Percentiles rank a stretch among this genome's conserved stretches.
These are phyloP conservation scores for Scheffersomyces coipomensis DNA, from an alignment of 805 yeast species.

Conservation along the genomic window DNA sequence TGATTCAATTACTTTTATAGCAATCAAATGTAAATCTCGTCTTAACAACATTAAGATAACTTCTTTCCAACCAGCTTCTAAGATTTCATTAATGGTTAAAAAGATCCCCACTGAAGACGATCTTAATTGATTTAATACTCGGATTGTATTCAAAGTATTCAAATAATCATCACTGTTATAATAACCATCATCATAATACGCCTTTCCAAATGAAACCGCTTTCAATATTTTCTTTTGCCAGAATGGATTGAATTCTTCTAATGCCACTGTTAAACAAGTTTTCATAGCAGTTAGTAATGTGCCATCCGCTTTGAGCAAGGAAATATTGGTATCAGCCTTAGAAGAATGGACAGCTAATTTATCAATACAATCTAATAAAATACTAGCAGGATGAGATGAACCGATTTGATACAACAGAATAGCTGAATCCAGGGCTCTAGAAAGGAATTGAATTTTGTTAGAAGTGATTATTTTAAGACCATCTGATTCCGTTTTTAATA, in stretches of 20 bases:
- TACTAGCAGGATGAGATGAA: constrained; percentile 78
- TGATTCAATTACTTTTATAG: constrained; percentile 58
- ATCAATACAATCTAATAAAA: constrained; percentile 71
- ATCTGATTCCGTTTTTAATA: constrained; percentile 56
- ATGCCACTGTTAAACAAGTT: constrained; percentile 70
- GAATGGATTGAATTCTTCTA: constrained; percentile 70
- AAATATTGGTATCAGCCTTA: constrained; percentile 75
- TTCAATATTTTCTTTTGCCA: constrained; percentile 79
- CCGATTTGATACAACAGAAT: constrained; percentile 76
- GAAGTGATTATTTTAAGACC: constrained; percentile 69
- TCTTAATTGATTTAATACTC: constrained; percentile 70
- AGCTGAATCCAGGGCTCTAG: constrained; percentile 58
- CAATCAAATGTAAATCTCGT: constrained; percentile 59
- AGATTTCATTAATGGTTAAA: constrained; percentile 58
- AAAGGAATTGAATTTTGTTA: constrained; percentile 56
- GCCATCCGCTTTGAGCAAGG: constrained; percentile 44
- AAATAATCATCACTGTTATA: constrained; percentile 61
- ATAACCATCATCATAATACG: constrained; percentile 44
- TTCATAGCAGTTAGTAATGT: constrained; percentile 59
- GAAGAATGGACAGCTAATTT: constrained; percentile 67
- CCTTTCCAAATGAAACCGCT: constrained; percentile 87
- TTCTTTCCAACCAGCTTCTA: constrained; percentile 49
- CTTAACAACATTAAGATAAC: constrained; percentile 57
- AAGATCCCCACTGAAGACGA: constrained; percentile 65
- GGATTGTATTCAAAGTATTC: constrained; percentile 55